Conservation (phyloP, 306 rosid genomes). For the Castanopsis chinensis region DNA sequence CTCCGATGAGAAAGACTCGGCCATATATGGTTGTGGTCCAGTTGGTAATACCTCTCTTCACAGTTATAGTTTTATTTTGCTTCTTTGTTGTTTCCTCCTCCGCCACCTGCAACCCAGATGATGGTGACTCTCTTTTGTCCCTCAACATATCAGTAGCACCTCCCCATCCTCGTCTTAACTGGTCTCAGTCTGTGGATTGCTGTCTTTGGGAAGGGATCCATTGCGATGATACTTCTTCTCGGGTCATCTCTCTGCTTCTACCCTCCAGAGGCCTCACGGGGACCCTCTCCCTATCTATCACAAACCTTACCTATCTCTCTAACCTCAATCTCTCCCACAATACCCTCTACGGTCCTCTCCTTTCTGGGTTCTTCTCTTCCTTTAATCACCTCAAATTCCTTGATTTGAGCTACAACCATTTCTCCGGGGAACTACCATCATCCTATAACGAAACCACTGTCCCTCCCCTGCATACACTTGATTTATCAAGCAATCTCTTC, state of each 20-base stretch:
- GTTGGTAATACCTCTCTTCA: slow-evolving; percentile 1
- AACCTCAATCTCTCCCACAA: slow-evolving; percentile 69
- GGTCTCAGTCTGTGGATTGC: slow-evolving; percentile 67
- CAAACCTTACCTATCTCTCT: slow-evolving; percentile 44
- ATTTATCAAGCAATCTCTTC: slow-evolving; percentile 76
- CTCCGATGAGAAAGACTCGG: too few relatives aligned
- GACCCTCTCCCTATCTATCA: slow-evolving; percentile 33
- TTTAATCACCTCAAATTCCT: slow-evolving; percentile 41
- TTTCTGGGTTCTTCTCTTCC: slow-evolving; percentile 35
- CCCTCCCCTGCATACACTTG: slow-evolving; percentile 30
- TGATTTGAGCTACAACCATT: slow-evolving; percentile 56
- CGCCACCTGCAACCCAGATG: slow-evolving; percentile 41
- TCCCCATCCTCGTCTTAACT: slow-evolving; percentile 38
- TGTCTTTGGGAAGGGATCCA: slow-evolving; percentile 75
- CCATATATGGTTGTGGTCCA: too few relatives aligned
- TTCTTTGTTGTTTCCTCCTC: slow-evolving; percentile 22
- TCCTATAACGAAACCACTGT: not conserved
- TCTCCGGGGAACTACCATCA: slow-evolving; percentile 39
- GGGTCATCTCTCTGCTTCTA: slow-evolving; percentile 47
- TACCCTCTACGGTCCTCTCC: slow-evolving; percentile 48
- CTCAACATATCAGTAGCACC: slow-evolving; percentile 27
- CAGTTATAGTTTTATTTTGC: slow-evolving; percentile 25
- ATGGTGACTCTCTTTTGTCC: slow-evolving; percentile 47
- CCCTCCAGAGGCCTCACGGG: slow-evolving; percentile 60
- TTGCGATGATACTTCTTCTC: slow-evolving; percentile 36